Conservation (phyloP, 371 early-diverging fungal species). For the Aphelidium insulamus region DNA sequence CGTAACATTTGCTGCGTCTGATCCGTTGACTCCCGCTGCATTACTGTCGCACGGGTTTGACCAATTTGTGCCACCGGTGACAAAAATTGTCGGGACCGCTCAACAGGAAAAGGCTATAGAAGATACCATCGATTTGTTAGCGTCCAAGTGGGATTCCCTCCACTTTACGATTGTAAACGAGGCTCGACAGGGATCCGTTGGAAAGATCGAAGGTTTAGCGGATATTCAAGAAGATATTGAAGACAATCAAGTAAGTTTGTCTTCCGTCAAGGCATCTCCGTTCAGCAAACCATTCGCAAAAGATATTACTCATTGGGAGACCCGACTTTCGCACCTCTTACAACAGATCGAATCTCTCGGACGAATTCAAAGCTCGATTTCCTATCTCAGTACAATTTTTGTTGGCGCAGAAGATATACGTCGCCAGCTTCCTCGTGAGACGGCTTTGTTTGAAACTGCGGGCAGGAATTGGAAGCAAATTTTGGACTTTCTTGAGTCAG, state of each 20-base stretch:
- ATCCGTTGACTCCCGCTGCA: too few relatives aligned
- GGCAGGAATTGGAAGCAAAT: slow-evolving; percentile 15
- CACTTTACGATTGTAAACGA: slow-evolving; percentile 15
- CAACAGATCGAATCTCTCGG: slow-evolving; percentile 21
- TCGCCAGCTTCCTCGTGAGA: slow-evolving; percentile 28
- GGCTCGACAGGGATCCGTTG: slow-evolving; percentile 23
- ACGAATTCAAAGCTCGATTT: slow-evolving; percentile 26
- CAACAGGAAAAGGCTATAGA: slow-evolving; percentile 22
- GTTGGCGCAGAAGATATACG: slow-evolving; percentile 28
- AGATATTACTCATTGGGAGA: slow-evolving; percentile 25
- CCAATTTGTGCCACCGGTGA: too few relatives aligned
- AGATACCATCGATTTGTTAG: slow-evolving; percentile 21
- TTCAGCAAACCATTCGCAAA: slow-evolving; percentile 21
- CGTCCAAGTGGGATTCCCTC: slow-evolving; percentile 19
- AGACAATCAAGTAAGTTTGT: slow-evolving; percentile 27
- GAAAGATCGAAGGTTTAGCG: slow-evolving; percentile 16
- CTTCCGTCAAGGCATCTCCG: slow-evolving; percentile 25
- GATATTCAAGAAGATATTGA: slow-evolving; percentile 18
- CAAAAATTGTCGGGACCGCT: slow-evolving; percentile 12
- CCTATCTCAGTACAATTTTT: slow-evolving; percentile 31
- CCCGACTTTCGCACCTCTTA: slow-evolving; percentile 16
- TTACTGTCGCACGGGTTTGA: too few relatives aligned
- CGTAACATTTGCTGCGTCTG: slow-evolving; percentile 18
- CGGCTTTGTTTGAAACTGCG: slow-evolving; percentile 20
- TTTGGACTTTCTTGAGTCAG: slow-evolving; percentile 9